Evolutionary conservation across 73 alveolate genomes (phyloP), one percentile per base, ranked within the genome.

Genomic region (Halteria grandinella): DNA sequence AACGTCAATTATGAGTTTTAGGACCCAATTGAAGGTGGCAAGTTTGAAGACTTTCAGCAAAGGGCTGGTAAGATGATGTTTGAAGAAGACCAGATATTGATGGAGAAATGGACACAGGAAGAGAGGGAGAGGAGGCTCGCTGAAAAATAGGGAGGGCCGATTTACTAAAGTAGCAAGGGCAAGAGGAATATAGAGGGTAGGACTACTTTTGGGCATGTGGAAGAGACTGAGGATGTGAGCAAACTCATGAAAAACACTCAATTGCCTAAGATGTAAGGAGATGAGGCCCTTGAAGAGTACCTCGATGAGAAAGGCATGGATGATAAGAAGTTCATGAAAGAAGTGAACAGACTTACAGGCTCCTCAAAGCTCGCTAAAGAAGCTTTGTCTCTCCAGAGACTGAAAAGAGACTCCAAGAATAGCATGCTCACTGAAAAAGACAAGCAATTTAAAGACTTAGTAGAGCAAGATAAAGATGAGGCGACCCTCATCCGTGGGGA

Each of bases 1-100:
- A 15, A 43, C 45, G n/a, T 23, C 1, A 5, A 15, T 4, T 41
- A 24, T n/a, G 6, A 51, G 28, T 36, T 36, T 8, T 28, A 45
- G 6, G 77, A 40, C 24, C n/a, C n/a, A n/a, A n/a, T n/a, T n/a
- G 21, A 47, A 15, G 4, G 5, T 15, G 58, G 24, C 29, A 6
- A 15, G 12, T 41, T 64, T 21, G 50, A 64, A 7, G 63, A 40
- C 15, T 44, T 18, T 14, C 66, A 64, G 33, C 12, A 44, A 24
- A 64, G 27, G 47, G 6, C 63, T 3, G 79, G 64, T 25, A 43
- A 64, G 33, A 64, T 40, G 79, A 40, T 64, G 66, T 64, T 43
- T 23, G 79, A 64, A 24, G 23, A 17, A 14, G 79, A 64, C 49
- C 5, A 36, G 53, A 64, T 39, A 23, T 29, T 64, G 21, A 0